Percentiles rank a stretch among this genome's conserved stretches.
phyloP scores from a whole-genome alignment of 179 eudicot genomes.

The Silene noctiflora region DNA sequence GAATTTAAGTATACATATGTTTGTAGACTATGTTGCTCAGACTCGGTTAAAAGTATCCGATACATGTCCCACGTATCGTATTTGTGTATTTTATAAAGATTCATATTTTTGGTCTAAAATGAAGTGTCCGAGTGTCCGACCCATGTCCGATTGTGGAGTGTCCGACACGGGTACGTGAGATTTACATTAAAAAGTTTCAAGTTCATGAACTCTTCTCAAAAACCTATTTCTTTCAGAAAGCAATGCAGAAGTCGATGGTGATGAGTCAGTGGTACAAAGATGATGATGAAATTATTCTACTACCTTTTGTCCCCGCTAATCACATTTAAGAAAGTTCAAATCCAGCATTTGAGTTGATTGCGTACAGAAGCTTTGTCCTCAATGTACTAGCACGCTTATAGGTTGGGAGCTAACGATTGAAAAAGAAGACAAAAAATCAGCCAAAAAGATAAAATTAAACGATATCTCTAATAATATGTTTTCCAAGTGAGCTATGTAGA shows the following conservation, averaged over 20 bases:
- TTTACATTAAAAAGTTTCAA: background rate
- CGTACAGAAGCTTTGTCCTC: constrained; percentile 86
- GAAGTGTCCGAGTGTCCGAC: too few relatives aligned
- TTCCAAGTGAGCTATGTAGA: background rate
- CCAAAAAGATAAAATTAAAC: background rate
- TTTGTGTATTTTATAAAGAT: too few relatives aligned
- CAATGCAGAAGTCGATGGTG: background rate
- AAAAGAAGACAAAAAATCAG: constrained; percentile 11
- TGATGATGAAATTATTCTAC: background rate
- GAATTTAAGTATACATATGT: too few relatives aligned
- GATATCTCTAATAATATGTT: background rate
- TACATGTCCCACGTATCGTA: too few relatives aligned
- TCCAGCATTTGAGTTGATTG: constrained; percentile 95
- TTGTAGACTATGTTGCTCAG: too few relatives aligned
- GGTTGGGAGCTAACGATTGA: constrained; percentile 71
- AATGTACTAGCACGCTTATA: constrained; percentile 81
- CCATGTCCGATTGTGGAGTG: too few relatives aligned
- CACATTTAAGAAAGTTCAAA: constrained; percentile 72
- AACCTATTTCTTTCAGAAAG: background rate
- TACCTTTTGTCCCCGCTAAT: constrained; percentile 24
- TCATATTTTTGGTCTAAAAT: too few relatives aligned
- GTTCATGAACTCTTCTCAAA: background rate
- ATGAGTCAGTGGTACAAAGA: background rate
- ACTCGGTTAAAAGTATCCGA: too few relatives aligned
- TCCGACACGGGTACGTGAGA: too few relatives aligned